Base-by-base conservation (phyloP, 257 asterid genomes). In the Jaltomata sinuosa region DNA sequence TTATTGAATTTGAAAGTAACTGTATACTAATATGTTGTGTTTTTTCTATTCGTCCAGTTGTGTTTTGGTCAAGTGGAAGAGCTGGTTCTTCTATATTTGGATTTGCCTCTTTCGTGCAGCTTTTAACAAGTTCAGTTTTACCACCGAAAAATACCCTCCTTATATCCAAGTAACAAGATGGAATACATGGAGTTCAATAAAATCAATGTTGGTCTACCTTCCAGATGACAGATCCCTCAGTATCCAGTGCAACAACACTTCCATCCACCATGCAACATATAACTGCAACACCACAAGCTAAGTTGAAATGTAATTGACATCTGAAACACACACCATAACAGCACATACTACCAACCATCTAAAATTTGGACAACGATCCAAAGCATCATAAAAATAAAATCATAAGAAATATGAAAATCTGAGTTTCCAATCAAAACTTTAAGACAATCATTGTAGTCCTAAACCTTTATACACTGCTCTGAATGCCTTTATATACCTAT, bases 201-300 rank as follows among this genome's bases (percentile, higher is more conserved):
- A 25, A 47, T 27, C 47, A 47, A 76, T 16, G 7, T 45, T 74
- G 27, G 25, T 76, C n/a, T 87, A 93, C 99, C 97, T 90, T 94
- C 99, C 99, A 95, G 62, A 91, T 55, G 61, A 91, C 86, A 87
- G 94, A 88, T 79, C 99, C 98, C 68, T 69, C 88, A n/a, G 89
- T 62, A 86, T 87, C 90, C 85, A 94, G 85, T 68, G 83, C 90
- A 84, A 84, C 87, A 42, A 93, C 96, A 87, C 87, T 84, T 32
- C 99, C 97, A 91, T 95, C 91, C 50, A 95, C 99, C 92, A 89
- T 87, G 97, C 99, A 94, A 88, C 97, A 95, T 83, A 92, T 89
- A 83, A 93, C 98, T 94, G 95, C 91, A 91, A 84, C 65, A 49
- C 55, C 71, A 86, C 32, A 81, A 79, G 61, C 27, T 49, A 67